Percentiles rank a stretch among this genome's conserved stretches.
phyloP scores from a whole-genome alignment of 306 rosid species.

The Pterocarpus macrocarpus region DNA sequence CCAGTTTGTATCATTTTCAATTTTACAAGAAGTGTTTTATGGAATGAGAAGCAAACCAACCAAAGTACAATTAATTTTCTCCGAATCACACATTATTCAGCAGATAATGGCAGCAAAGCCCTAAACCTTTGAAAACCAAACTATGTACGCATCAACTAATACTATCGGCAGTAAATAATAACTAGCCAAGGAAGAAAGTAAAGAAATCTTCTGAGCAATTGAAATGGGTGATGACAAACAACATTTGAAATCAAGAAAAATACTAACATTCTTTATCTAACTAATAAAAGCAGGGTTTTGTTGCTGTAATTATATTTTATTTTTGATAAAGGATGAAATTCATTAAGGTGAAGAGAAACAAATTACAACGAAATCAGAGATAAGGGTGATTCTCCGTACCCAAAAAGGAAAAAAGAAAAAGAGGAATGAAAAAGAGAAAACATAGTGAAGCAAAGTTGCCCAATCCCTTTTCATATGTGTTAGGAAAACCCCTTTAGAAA shows the following conservation, averaged over 20 bases:
- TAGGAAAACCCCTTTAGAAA: background rate
- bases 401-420: background rate
- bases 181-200: background rate
- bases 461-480: background rate
- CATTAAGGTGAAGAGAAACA: background rate
- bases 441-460: background rate
- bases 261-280: background rate
- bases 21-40: constrained; percentile 6
- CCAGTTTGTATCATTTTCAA: background rate
- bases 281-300: background rate
- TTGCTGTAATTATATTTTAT: background rate
- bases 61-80: background rate
- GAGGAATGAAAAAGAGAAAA: background rate
- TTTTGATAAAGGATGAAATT: background rate
- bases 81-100: background rate
- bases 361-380: background rate
- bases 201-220: background rate
- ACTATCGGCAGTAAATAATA: background rate
- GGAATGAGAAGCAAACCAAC: constrained; percentile 1
- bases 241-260: background rate
- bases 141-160: constrained; percentile 12
- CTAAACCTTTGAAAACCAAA: background rate
- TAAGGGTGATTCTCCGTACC: background rate
- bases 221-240: background rate
- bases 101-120: background rate